Base-by-base conservation (phyloP, 2,329 filamentous ascomycete species). In the Colletotrichum horii region DNA sequence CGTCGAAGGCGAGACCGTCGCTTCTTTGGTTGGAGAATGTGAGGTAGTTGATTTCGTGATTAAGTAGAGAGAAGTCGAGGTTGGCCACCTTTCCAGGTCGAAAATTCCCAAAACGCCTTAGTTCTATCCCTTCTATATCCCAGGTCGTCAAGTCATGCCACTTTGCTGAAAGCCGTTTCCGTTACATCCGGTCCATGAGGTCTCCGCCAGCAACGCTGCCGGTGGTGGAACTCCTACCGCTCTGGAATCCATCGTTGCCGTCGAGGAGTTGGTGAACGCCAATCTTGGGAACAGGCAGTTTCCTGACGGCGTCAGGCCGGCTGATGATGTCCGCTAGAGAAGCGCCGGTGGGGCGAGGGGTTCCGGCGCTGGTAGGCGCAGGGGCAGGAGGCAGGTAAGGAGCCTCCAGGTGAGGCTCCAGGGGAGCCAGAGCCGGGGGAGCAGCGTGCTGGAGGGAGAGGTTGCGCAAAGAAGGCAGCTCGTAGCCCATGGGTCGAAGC, bases 291-390 rank as follows among this genome's bases (percentile, higher is more conserved):
- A 98, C 94, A 0, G 96, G 96, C 22, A 98, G 89, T 85, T 98
- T 98, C 80, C 96, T 90, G 28, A 94, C 94, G 48, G 95, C 95
- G 78, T 98, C 96, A 2, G 95, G 91, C 79, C 94, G 93, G 82
- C 94, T 95, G 87, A 98, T 97, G 81, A 98, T 98, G 83, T 98
- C 96, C 75, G 93, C 94, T 80, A 98, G 93, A 52, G 95, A 94
- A 74, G 97, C 91, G 55, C 96, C 96, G 71, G 89, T 91, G 79
- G 90, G 87, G 71, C 89, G 87, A 74, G 85, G 78, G 38, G 87
- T 80, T 86, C 88, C 68, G 83, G 86, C n/a, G 89, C 89, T 70
- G 90, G 89, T 78, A 26, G 74, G 70, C 89, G 89, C 78, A 91
- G 90, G 38, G 84, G 84, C 70, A 85, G 85, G 69, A 81, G 85